A percentile compares a stretch with the other conserved stretches of the same genome.
Conservation (phyloP, 148 eudicot genomes). For the Tetragonia tetragonoides region DNA sequence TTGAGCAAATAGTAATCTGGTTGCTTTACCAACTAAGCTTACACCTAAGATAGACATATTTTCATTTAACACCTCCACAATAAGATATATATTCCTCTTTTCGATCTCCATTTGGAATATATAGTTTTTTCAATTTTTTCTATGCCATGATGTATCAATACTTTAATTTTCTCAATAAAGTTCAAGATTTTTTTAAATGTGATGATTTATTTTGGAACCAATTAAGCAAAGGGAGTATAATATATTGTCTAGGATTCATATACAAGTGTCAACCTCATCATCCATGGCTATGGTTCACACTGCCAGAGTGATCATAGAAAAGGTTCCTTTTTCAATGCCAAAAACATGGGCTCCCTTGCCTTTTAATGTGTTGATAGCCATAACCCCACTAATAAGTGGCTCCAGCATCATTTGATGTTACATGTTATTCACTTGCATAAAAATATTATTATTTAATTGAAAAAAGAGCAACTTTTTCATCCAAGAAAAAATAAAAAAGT, state of each 20-base stretch:
- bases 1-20: background rate
- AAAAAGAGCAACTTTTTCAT: constrained; percentile 9
- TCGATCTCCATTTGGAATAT: too few relatives aligned
- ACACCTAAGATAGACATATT: too few relatives aligned
- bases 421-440: constrained; percentile 17
- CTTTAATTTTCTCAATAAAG: too few relatives aligned
- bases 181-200: background rate
- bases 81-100: too few relatives aligned
- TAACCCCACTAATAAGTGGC: constrained; percentile 27
- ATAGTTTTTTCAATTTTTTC: too few relatives aligned
- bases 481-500: background rate
- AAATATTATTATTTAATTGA: background rate
- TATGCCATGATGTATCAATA: too few relatives aligned
- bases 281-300: background rate
- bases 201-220: too few relatives aligned
- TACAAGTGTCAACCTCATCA: constrained; percentile 21
- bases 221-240: too few relatives aligned
- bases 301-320: background rate
- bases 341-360: constrained; percentile 19
- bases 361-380: constrained; percentile 25
- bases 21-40: background rate
- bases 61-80: too few relatives aligned
- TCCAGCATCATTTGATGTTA: constrained; percentile 37
- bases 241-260: too few relatives aligned
- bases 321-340: constrained; percentile 8